A percentile compares a stretch with the other conserved stretches of the same genome.
Evolutionary conservation across 495 filamentous ascomycete species (phyloP).

Genomic region (Podospora didyma): DNA sequence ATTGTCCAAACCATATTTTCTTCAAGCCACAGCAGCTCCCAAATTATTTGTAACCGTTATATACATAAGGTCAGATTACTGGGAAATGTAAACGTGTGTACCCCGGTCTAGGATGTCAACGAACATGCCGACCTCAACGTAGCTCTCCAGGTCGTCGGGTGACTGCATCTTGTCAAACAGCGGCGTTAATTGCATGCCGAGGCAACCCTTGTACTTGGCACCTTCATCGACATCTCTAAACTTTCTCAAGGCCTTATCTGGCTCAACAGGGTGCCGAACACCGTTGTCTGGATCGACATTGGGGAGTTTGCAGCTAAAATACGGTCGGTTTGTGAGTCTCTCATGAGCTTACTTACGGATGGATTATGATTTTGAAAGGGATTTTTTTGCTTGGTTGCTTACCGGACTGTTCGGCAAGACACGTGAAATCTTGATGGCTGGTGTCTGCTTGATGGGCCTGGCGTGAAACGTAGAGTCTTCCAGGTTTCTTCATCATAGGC

Average conservation of each 20-base stretch:
- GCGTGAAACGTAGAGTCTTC: conserved; percentile 66
- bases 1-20: too few species aligned
- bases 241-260: conserved; percentile 64
- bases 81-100: conserved; percentile 35
- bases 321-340: not conserved
- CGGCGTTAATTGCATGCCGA: conserved; percentile 82
- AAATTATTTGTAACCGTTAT: too few species aligned
- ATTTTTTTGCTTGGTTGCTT: conserved; percentile 22
- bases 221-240: conserved; percentile 74
- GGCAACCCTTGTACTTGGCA: conserved; percentile 62
- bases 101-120: conserved; percentile 38
- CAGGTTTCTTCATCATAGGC: conserved; percentile 68
- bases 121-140: conserved; percentile 42
- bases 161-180: conserved; percentile 36
- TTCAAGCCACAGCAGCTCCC: too few species aligned
- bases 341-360: too few species aligned
- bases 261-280: conserved; percentile 64
- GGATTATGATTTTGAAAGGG: too few species aligned
- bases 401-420: conserved; percentile 64
- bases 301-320: conserved; percentile 69
- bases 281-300: conserved; percentile 78
- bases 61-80: too few species aligned
- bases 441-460: conserved; percentile 22
- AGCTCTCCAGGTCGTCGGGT: conserved; percentile 30
- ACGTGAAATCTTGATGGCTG: conserved; percentile 46